Conservation (phyloP, 164 flowering plant species). For the Magnolia kwangsiensis region DNA sequence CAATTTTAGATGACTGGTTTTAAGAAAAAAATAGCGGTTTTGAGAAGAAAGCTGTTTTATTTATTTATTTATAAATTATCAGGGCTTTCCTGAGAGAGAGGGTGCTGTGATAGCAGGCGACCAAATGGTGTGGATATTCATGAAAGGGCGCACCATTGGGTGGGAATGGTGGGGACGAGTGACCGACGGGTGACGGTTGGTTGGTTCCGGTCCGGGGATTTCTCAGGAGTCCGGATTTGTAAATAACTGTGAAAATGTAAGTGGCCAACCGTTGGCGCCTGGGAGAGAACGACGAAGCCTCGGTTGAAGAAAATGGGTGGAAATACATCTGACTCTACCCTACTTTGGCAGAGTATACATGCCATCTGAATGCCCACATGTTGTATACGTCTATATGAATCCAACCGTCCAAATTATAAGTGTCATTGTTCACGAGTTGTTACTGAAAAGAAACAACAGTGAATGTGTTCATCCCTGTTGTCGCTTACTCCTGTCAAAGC, state of each 20-base stretch:
- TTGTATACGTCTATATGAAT: too few relatives aligned
- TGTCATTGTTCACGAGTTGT: too few relatives aligned
- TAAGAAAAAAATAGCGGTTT: background rate
- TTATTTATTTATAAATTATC: too few relatives aligned
- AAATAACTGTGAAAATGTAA: conserved; percentile 14
- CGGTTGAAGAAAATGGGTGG: too few relatives aligned
- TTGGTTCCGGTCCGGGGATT: conserved; percentile 18
- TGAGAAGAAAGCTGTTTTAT: too few relatives aligned
- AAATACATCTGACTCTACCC: too few relatives aligned
- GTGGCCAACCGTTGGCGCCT: conserved; percentile 41
- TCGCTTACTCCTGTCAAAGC: too few relatives aligned
- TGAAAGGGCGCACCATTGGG: conserved; percentile 6
- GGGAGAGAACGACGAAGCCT: conserved; percentile 37
- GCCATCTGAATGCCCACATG: too few relatives aligned
- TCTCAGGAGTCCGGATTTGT: conserved; percentile 3
- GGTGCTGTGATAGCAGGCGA: conserved; percentile 10
- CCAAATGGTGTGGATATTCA: background rate
- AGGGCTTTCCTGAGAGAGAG: background rate
- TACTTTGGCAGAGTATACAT: too few relatives aligned
- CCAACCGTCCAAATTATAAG: too few relatives aligned
- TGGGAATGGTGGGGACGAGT: conserved; percentile 1
- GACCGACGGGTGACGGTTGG: conserved; percentile 29
- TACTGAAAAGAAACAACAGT: too few relatives aligned
- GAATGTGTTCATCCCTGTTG: too few relatives aligned
- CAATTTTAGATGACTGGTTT: background rate